phyloP scores from a whole-genome alignment of 1,284 basidiomycete genomes.

The Marasmius oreades region DNA sequence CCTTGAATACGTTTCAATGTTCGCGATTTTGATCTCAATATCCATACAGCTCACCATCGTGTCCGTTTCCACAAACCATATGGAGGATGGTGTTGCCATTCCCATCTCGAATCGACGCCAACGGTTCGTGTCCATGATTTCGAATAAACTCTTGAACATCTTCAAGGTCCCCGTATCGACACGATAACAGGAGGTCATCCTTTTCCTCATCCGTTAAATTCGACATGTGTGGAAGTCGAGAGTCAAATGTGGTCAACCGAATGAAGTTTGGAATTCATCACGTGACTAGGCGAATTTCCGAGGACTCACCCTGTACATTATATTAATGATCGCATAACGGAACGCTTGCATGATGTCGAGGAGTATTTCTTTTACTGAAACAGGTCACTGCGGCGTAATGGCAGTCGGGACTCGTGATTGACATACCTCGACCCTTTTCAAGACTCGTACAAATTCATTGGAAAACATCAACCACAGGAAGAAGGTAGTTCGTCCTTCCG shows the following conservation, averaged over 20 bases:
- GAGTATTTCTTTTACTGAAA: too few species aligned
- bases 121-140: conserved; percentile 50
- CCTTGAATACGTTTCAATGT: conserved; percentile 38
- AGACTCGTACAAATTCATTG: too few species aligned
- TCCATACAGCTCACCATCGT: conserved; percentile 56
- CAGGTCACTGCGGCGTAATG: too few species aligned
- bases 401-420: too few species aligned
- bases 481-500: too few species aligned
- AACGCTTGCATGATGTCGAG: too few species aligned
- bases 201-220: conserved; percentile 55
- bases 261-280: too few species aligned
- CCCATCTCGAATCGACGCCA: conserved; percentile 63
- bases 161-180: conserved; percentile 82
- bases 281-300: too few species aligned
- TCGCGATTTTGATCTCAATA: conserved; percentile 3
- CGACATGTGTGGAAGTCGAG: conserved; percentile 21
- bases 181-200: conserved; percentile 77
- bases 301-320: too few species aligned
- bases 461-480: too few species aligned
- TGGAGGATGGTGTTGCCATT: conserved; percentile 78
- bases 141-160: conserved; percentile 68
- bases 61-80: conserved; percentile 86
- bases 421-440: too few species aligned
- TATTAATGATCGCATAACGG: too few species aligned
- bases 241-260: neutral